Percentiles rank a stretch among this genome's conserved stretches.
These are phyloP conservation scores for Astrephomene gubernaculifera DNA, from an alignment of 139 green algal genomes.

Conservation along the genomic window DNA sequence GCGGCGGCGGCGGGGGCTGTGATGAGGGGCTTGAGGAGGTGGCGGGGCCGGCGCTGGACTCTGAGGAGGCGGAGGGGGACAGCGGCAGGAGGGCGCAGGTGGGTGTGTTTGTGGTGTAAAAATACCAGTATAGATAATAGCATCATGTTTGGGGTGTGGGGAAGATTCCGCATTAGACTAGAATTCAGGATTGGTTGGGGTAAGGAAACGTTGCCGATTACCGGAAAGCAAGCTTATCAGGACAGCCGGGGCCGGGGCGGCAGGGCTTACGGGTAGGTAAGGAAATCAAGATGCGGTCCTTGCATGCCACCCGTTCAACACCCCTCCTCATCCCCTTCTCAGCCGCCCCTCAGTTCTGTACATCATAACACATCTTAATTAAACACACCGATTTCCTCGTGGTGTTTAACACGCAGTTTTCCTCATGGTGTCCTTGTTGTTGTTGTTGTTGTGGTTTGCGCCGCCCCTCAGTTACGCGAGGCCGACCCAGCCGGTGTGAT, in stretches of 20 bases:
- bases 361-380: neutral
- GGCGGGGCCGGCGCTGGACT: slow-evolving; percentile 23
- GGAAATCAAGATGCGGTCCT: too few species aligned
- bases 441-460: neutral
- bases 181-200: neutral
- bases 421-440: neutral
- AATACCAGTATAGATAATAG: too few species aligned
- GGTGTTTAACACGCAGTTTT: neutral
- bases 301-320: too few species aligned
- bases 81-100: slow-evolving; percentile 12
- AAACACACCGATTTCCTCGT: neutral
- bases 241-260: neutral
- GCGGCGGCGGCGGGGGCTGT: neutral
- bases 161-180: too few species aligned
- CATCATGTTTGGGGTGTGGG: too few species aligned
- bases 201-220: neutral
- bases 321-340: too few species aligned
- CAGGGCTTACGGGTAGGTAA: neutral
- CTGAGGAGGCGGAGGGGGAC: slow-evolving; percentile 39
- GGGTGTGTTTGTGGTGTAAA: too few species aligned
- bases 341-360: too few species aligned
- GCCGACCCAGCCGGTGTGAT: slow-evolving; percentile 48
- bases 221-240: neutral
- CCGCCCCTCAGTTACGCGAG: slow-evolving; percentile 36
- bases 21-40: slow-evolving; percentile 23